Conservation (phyloP, 805 yeast species). For the Candida sakaeoensis region DNA sequence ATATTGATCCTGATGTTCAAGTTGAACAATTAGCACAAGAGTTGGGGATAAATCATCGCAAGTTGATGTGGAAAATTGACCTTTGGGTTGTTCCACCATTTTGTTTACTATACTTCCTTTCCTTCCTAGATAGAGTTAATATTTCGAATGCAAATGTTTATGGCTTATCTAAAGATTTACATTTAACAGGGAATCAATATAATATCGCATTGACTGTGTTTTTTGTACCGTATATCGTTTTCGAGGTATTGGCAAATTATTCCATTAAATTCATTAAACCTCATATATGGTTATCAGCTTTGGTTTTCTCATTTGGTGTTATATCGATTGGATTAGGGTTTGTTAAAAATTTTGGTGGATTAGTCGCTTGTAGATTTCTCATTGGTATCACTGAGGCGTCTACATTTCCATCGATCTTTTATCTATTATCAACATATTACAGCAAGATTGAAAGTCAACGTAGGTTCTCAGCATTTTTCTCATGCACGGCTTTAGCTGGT, state of each 20-base stretch:
- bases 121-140: conserved; percentile 79
- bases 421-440: conserved; percentile 64
- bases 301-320: conserved; percentile 62
- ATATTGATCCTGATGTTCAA: conserved; percentile 8
- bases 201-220: conserved; percentile 65
- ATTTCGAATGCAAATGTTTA: conserved; percentile 77
- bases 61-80: conserved; percentile 63
- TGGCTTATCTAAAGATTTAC: conserved; percentile 56
- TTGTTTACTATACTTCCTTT: conserved; percentile 66
- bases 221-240: conserved; percentile 65
- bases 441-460: conserved; percentile 62
- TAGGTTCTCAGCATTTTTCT: conserved; percentile 65
- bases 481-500: conserved; percentile 72
- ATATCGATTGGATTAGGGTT: conserved; percentile 66
- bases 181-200: conserved; percentile 55
- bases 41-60: conserved; percentile 49
- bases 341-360: conserved; percentile 53
- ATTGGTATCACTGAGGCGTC: conserved; percentile 70
- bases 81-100: conserved; percentile 73
- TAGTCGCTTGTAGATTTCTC: conserved; percentile 60
- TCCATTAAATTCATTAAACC: conserved; percentile 57
- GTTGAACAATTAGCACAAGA: conserved; percentile 22
- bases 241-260: conserved; percentile 65
- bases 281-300: conserved; percentile 56
- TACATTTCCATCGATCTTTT: conserved; percentile 73